Base-by-base conservation (phyloP, 1,284 basidiomycete species). In the Trametes hirsuta region DNA sequence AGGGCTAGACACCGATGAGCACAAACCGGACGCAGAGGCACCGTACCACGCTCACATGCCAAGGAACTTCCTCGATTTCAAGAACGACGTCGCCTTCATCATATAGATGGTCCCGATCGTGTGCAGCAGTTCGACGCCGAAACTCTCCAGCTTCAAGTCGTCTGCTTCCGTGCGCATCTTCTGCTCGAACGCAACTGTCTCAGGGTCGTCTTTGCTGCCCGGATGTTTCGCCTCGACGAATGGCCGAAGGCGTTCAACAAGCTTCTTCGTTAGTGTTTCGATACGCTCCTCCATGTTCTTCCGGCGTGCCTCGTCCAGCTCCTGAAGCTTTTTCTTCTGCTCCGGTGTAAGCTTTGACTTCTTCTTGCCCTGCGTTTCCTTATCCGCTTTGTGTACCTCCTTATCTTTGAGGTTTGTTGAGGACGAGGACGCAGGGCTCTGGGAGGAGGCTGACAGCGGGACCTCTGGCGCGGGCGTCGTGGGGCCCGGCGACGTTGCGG, bases 61-160 rank as follows among this genome's bases (percentile, higher is more conserved):
- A 63, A 97, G 79, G 76, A 98, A 94, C 76, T 93, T 97, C 70
- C 84, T 86, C 34, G 90, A 91, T 78, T 98, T 98, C 79, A 98
- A 79, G 78, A 90, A 97, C 47, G 94, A 94, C 39, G 93, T 88
- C 2, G 93, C 93, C 77, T 98, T 98, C 80, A 91, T 92, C 69
- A 95, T 89, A 74, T 98, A 99, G 37, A 98, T 88, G 58, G 84
- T 88, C 2, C 94, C 93, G 68, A 96, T 95, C 12, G 92, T 88
- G 68, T 94, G 91, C 41, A 95, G 76, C 51, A 94, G 81, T 85
- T 98, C 97, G 44, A 99, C 89, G 58, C 97, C 97, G 75, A 99
- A 99, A 66, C 94, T 97, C 79, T 99, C 97, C 59, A 98, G 78
- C 81, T 98, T 99, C 70, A 99, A 75, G 78, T 99, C 97, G 66